A percentile compares a stretch with the other conserved stretches of the same genome.
Evolutionary conservation across 306 rosid species (phyloP).

Genomic region (Potentilla sterilis): DNA sequence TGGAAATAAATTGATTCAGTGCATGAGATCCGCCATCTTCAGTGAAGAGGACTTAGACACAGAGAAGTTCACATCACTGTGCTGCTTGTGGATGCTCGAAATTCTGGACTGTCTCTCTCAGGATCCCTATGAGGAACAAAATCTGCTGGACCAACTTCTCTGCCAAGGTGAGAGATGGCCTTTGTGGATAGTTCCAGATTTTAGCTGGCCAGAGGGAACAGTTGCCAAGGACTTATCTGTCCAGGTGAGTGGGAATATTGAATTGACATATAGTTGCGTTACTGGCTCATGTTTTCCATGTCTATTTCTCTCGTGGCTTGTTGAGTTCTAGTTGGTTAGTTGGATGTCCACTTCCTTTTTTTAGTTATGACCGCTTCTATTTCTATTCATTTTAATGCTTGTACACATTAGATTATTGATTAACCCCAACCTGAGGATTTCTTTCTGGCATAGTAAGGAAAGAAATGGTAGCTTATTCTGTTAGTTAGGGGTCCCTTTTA

Average conservation of each 20-base stretch:
- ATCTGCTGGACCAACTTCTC: slow-evolving; percentile 61
- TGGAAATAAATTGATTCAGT: slow-evolving; percentile 50
- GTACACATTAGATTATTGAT: not conserved
- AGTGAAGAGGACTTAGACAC: slow-evolving; percentile 48
- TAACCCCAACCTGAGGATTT: not conserved
- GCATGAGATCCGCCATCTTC: slow-evolving; percentile 64
- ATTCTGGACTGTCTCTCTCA: slow-evolving; percentile 52
- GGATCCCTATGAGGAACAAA: slow-evolving; percentile 59
- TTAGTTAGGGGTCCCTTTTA: not conserved
- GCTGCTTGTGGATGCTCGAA: slow-evolving; percentile 78
- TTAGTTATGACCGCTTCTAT: not conserved
- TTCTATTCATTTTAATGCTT: not conserved
- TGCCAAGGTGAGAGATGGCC: slow-evolving; percentile 68
- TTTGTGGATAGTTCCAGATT: slow-evolving; percentile 52
- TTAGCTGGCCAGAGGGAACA: slow-evolving; percentile 44
- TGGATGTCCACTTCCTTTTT: not conserved
- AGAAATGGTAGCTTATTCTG: not conserved
- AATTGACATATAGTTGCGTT: slow-evolving; percentile 11
- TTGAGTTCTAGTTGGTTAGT: not conserved
- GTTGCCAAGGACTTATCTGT: slow-evolving; percentile 21
- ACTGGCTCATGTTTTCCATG: not conserved
- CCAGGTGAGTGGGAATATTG: slow-evolving; percentile 28
- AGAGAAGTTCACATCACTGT: slow-evolving; percentile 48
- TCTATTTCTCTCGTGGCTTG: not conserved
- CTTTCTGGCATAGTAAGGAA: not conserved